Percentiles rank a stretch among this genome's conserved stretches.
Evolutionary conservation across 768 basidiomycete species (phyloP).

Genomic region (Boletus fagicola): DNA sequence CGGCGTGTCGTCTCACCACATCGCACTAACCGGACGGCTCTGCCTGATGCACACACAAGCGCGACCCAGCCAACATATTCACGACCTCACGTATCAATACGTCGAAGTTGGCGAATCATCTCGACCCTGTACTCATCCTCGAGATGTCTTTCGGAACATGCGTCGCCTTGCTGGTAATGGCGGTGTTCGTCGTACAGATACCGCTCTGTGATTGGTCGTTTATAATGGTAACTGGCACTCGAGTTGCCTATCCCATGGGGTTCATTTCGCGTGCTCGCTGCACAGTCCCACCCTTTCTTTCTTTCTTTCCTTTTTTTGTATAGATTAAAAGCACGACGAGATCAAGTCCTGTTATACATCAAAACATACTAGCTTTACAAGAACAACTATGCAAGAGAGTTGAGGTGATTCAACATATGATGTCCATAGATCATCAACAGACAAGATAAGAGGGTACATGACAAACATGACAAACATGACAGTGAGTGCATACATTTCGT

Average conservation of each 20-base stretch:
- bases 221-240: too few relatives aligned
- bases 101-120: too few relatives aligned
- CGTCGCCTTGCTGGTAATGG: too few relatives aligned
- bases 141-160: neutral
- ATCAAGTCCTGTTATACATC: slow-evolving; percentile 1
- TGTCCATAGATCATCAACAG: neutral
- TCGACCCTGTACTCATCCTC: neutral
- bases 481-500: slow-evolving; percentile 1
- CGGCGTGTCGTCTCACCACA: neutral
- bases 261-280: neutral
- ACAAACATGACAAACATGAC: neutral
- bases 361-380: neutral
- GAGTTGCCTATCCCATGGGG: neutral
- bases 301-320: too few relatives aligned
- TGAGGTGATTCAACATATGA: neutral
- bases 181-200: too few relatives aligned
- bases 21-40: too few relatives aligned
- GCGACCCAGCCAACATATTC: neutral
- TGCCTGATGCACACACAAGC: too few relatives aligned
- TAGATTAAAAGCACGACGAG: neutral
- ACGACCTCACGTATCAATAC: too few relatives aligned
- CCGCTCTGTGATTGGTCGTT: too few relatives aligned
- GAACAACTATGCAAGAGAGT: neutral
- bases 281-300: neutral
- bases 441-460: slow-evolving; percentile 1